Base-by-base conservation (phyloP, 108 stramenopile genomes). In the Heterococcus sp. region DNA sequence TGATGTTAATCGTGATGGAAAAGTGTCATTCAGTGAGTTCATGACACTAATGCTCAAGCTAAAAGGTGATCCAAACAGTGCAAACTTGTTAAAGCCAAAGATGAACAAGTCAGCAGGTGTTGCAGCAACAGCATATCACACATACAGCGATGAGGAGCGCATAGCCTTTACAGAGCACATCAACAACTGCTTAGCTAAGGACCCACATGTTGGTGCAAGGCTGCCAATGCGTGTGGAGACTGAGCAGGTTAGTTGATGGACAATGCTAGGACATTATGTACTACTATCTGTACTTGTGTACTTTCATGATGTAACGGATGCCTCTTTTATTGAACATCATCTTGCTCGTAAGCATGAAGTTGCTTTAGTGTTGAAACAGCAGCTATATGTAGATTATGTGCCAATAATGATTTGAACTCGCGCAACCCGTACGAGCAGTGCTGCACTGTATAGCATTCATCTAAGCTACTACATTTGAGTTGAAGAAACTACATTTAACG, bases 111-210 rank as follows among this genome's bases (percentile, higher is more conserved):
- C 35, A 39, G 72, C 4, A 39, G 72, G 32, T 83, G 82, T 30
- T 75, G 79, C n/a, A 72, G 79, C 46, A 79, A 72, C 14, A 72
- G 79, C 69, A 27, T 70, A 82, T 36, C 87, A 88, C 70, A 65
- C 83, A 27, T 88, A 84, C 68, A 86, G 85, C 8, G 76, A 84
- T 38, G 88, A 88, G 33, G 88, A 88, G 29, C 75, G 73, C 66
- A 71, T 71, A 80, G 88, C 88, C 29, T 88, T 88, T 64, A 87
- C 88, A 37, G 86, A 85, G 74, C 86, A 87, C 75, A 83, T 88
- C 37, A 88, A 88, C 77, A 69, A 78, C 40, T 76, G 87, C 79
- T 38, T 88, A n/a, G 37, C 33, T 1, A 4, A 64, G n/a, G 88
- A 88, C 68, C 74, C 72, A 0, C 38, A 40, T 28, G 30, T 85